Evolutionary conservation across 169 alveolate species (phyloP), one percentile per base, ranked within the genome.

Genomic region (Plasmodium sp.): DNA sequence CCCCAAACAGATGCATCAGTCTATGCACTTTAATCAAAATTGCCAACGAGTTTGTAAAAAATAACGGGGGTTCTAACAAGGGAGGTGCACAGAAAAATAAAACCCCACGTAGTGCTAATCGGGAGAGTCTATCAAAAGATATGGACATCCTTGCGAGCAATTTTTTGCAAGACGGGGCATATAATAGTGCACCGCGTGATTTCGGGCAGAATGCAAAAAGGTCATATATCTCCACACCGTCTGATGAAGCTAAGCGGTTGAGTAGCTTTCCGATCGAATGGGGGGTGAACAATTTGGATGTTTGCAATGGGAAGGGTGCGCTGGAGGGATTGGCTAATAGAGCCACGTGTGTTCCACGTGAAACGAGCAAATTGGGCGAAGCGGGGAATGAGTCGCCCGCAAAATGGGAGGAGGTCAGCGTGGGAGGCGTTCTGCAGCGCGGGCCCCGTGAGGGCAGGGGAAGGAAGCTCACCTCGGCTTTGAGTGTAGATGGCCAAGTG

Each of bases 71-170:
- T 67, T 22, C 77, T 27, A 62, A 45, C 12, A 80, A 80, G 31
- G 22, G 12, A 14, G 56, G 14, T 45, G 48, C 6, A 16, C 45
- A 48, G 41, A 36, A 81, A 81, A 41, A 45, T n/a, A 81, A 31
- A 5, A 27, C 2, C n/a, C 12, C 62, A 18, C 73, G 18, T 2
- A 72, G 43, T 12, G 18, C 33, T 4, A 72, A 27, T 27, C 33
- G 56, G 34, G 83, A 84, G 14, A 43, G 33, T 27, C 34, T 84
- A n/a, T 81, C 73, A 84, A 41, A 84, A 84, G 83, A 84, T 84
- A 56, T 84, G 51, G 84, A 84, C 51, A 84, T 31, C 5, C 77
- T 84, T 72, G 31, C 75, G 3, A 39, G 34, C 3, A 72, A 41
- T 41, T 56, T 43, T 82, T 56, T 31, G 45, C 75, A 82, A 56